A percentile compares a stretch with the other conserved stretches of the same genome.
Conservation (phyloP, 148 eudicot species). For the Rhododendron vialii region DNA sequence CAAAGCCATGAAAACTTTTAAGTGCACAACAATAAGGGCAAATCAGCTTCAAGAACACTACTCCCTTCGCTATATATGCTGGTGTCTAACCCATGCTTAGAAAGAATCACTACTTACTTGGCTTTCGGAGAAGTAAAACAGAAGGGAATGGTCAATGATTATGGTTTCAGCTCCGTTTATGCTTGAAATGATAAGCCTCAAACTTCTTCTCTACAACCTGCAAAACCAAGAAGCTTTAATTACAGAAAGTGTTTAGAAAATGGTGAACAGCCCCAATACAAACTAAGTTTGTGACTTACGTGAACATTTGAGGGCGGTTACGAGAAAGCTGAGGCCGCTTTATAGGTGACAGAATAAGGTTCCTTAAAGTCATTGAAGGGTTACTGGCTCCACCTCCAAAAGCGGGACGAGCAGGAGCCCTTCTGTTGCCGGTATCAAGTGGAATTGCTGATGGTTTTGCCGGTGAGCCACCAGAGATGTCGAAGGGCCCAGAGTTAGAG, state of each 20-base stretch:
- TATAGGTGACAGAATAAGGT: conserved; percentile 81
- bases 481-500: conserved; percentile 61
- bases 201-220: conserved; percentile 23
- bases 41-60: background rate
- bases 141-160: background rate
- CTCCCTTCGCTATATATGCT: background rate
- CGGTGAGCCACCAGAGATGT: conserved; percentile 60
- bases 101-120: background rate
- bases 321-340: conserved; percentile 84
- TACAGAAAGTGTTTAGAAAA: background rate
- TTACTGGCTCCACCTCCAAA: conserved; percentile 60
- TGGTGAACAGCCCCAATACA: background rate
- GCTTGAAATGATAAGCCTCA: background rate
- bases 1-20: background rate
- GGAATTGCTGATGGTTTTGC: conserved; percentile 45
- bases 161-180: background rate
- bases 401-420: conserved; percentile 38
- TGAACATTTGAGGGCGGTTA: conserved; percentile 66
- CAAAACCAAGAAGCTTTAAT: background rate
- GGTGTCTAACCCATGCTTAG: background rate
- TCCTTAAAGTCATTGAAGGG: conserved; percentile 74
- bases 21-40: background rate
- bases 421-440: conserved; percentile 51
- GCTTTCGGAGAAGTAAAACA: no score
- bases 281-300: conserved; percentile 32